phyloP scores from a whole-genome alignment of 139 green algal genomes.

The Micractinium conductrix region DNA sequence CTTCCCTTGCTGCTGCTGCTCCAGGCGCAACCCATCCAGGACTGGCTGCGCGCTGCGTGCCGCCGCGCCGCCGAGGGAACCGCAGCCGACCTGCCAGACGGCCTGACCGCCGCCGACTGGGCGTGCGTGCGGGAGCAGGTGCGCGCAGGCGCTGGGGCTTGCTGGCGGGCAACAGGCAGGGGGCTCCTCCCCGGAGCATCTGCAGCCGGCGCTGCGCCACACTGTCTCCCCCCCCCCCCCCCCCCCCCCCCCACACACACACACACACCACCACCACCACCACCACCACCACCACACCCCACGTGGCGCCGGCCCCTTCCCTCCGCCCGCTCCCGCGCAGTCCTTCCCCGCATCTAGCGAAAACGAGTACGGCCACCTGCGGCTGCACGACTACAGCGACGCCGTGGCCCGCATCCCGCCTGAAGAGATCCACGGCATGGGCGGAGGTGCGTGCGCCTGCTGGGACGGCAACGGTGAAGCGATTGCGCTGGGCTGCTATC shows the following conservation, averaged over 20 bases:
- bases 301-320: neutral
- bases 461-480: neutral
- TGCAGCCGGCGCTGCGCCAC: neutral
- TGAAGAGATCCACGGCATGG: conserved; percentile 57
- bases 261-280: too few relatives aligned
- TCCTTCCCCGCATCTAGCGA: neutral
- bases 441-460: neutral
- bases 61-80: conserved; percentile 44
- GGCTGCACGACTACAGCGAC: conserved; percentile 84
- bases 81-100: conserved; percentile 59
- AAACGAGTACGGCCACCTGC: conserved; percentile 82
- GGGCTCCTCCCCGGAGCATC: too few relatives aligned
- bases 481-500: neutral
- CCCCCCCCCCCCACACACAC: neutral
- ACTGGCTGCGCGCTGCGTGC: conserved; percentile 63
- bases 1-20: neutral
- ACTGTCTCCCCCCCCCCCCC: neutral
- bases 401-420: conserved; percentile 68
- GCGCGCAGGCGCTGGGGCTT: conserved; percentile 11
- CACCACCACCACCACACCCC: neutral
- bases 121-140: conserved; percentile 47
- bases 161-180: neutral
- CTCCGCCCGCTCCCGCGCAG: conserved; percentile 13
- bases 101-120: conserved; percentile 63
- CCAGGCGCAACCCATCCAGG: conserved; percentile 64